These are phyloP conservation scores for Tylopilus rubrobrunneus DNA, from an alignment of 768 basidiomycete species.

Conservation along the genomic window DNA sequence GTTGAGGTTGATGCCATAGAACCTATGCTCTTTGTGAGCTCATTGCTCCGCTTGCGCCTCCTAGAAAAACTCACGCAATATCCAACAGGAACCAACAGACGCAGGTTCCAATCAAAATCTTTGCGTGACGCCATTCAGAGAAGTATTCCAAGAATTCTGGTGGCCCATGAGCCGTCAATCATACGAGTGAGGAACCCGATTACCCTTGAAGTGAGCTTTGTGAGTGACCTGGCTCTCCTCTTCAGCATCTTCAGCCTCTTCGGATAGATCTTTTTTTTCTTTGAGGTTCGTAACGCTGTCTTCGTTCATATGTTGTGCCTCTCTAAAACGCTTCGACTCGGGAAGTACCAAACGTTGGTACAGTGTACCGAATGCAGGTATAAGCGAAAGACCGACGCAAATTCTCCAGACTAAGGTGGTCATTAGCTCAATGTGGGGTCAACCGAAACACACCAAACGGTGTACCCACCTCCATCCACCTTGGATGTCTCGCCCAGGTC, in stretches of 20 bases:
- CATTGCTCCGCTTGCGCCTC: background rate
- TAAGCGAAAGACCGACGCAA: constrained; percentile 64
- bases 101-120: constrained; percentile 64
- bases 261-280: constrained; percentile 25
- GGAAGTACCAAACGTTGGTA: constrained; percentile 74
- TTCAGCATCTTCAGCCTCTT: background rate
- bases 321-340: constrained; percentile 56
- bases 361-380: constrained; percentile 71
- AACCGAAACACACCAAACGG: background rate
- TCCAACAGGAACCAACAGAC: constrained; percentile 75
- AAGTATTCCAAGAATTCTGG: constrained; percentile 66
- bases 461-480: constrained; percentile 60
- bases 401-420: constrained; percentile 60
- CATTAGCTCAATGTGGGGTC: background rate
- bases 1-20: constrained; percentile 75
- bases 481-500: constrained; percentile 53
- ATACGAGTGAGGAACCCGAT: background rate
- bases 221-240: constrained; percentile 30
- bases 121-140: constrained; percentile 66
- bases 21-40: constrained; percentile 34
- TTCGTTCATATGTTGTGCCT: constrained; percentile 32
- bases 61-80: constrained; percentile 44
- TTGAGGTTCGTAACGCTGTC: constrained; percentile 30
- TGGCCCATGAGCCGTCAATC: background rate
- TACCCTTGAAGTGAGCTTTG: constrained; percentile 52